phyloP scores from a whole-genome alignment of 83 land plant genomes.

The Isoetes engelmannii region DNA sequence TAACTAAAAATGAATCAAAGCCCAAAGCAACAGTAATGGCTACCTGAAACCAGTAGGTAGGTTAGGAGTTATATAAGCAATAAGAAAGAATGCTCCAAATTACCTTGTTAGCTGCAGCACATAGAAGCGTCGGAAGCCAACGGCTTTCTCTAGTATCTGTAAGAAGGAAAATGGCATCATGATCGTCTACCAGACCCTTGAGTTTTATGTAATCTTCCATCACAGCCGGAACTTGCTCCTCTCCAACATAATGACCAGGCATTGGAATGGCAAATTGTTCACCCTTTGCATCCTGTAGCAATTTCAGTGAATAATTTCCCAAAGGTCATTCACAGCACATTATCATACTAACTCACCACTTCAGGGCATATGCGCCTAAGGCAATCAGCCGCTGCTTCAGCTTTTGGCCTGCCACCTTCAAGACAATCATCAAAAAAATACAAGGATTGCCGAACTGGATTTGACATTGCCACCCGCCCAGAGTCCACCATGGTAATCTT shows the following conservation, averaged over 20 bases:
- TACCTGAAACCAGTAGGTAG: slow-evolving; percentile 40
- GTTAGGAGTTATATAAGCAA: no score
- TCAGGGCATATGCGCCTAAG: slow-evolving; percentile 80
- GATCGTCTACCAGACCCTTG: slow-evolving; percentile 56
- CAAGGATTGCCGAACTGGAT: slow-evolving; percentile 86
- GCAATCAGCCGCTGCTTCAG: slow-evolving; percentile 70
- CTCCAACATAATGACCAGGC: slow-evolving; percentile 84
- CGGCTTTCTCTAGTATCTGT: slow-evolving; percentile 99
- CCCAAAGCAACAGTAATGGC: slow-evolving; percentile 94
- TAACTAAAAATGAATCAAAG: slow-evolving; percentile 90
- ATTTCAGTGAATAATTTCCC: background rate
- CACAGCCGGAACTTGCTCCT: slow-evolving; percentile 38
- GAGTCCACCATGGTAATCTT: slow-evolving; percentile 82
- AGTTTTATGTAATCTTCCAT: slow-evolving; percentile 59
- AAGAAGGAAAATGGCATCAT: slow-evolving; percentile 82
- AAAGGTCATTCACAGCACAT: background rate
- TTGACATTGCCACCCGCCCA: slow-evolving; percentile 92
- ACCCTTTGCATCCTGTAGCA: slow-evolving; percentile 67
- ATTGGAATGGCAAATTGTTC: slow-evolving; percentile 78
- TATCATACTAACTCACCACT: slow-evolving; percentile 47
- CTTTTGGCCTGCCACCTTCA: slow-evolving; percentile 85
- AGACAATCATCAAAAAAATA: slow-evolving; percentile 84
- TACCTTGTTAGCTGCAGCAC: slow-evolving; percentile 89
- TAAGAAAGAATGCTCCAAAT: background rate
- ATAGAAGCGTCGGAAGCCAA: slow-evolving; percentile 93